phyloP scores from a whole-genome alignment of 2,329 filamentous ascomycete genomes.

The Macroventuria anomochaeta region DNA sequence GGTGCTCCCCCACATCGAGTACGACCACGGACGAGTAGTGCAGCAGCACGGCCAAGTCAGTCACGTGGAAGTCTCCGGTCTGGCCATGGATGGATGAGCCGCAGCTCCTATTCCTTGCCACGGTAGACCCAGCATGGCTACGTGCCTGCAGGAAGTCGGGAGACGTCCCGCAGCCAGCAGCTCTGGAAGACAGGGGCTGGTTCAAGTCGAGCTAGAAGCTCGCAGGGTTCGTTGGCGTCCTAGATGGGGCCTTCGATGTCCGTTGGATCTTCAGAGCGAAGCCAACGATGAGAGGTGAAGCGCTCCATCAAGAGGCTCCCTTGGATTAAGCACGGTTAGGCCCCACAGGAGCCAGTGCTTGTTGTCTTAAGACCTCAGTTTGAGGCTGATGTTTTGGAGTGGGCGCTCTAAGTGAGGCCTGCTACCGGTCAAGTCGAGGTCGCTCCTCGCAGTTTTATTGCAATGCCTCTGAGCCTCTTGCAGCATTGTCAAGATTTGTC shows the following conservation, averaged over 20 bases:
- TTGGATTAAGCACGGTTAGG: background rate
- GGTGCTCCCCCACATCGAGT: constrained; percentile 8
- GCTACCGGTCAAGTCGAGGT: constrained; percentile 3
- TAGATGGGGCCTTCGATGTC: background rate
- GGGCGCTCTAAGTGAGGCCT: background rate
- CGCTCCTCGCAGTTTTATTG: constrained; percentile 3
- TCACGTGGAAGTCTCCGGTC: constrained; percentile 3
- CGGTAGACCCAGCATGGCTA: background rate
- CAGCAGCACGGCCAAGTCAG: constrained; percentile 3
- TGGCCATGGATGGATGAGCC: constrained; percentile 6
- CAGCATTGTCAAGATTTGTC: background rate
- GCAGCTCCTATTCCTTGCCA: background rate
- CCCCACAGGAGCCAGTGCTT: constrained; percentile 1
- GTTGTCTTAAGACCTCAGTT: background rate
- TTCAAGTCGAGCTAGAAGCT: constrained; percentile 11
- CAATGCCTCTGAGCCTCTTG: constrained; percentile 6
- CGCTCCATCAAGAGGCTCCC: background rate
- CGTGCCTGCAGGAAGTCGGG: constrained; percentile 17
- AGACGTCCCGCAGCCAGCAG: constrained; percentile 23
- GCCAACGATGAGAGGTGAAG: constrained; percentile 2
- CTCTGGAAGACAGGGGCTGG: background rate
- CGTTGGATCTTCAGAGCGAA: constrained; percentile 2
- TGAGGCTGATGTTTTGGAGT: background rate
- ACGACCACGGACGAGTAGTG: constrained; percentile 12
- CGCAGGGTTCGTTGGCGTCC: constrained; percentile 11